These are phyloP conservation scores for Marasmius fiardii DNA, from an alignment of 1,284 basidiomycete species.

Conservation along the genomic window DNA sequence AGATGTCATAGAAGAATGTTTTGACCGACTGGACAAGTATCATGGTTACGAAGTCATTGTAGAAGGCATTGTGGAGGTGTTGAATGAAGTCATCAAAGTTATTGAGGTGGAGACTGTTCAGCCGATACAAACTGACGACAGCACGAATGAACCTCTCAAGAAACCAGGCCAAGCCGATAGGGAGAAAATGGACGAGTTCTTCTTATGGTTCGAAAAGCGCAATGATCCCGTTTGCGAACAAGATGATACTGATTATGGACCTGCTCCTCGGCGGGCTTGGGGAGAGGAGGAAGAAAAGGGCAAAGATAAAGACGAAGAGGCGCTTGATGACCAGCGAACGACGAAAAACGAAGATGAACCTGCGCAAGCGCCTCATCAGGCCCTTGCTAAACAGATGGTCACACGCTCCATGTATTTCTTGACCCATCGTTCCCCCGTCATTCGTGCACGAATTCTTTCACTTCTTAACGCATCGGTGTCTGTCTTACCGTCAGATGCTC, in stretches of 20 bases:
- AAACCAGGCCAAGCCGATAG: slow-evolving; percentile 16
- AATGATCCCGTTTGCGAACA: slow-evolving; percentile 32
- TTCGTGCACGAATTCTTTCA: slow-evolving; percentile 77
- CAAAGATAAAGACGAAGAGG: slow-evolving; percentile 23
- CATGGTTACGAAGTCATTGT: slow-evolving; percentile 87
- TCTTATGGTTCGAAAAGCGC: slow-evolving; percentile 62
- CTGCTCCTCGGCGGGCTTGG: slow-evolving; percentile 59
- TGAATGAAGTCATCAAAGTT: slow-evolving; percentile 73
- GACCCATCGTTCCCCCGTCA: slow-evolving; percentile 80
- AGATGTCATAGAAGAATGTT: slow-evolving; percentile 93
- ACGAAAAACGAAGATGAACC: slow-evolving; percentile 33
- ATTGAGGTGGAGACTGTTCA: slow-evolving; percentile 51
- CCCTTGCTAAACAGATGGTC: slow-evolving; percentile 80
- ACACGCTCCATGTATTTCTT: slow-evolving; percentile 85
- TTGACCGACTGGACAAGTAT: slow-evolving; percentile 89
- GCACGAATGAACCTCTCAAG: not conserved
- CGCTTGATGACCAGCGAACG: slow-evolving; percentile 20
- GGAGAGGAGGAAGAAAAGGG: slow-evolving; percentile 21
- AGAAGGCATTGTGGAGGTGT: slow-evolving; percentile 84
- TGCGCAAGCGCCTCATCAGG: slow-evolving; percentile 67
- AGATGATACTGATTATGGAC: slow-evolving; percentile 49
- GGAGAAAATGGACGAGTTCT: slow-evolving; percentile 45
- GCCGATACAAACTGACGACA: slow-evolving; percentile 14
- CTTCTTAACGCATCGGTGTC: slow-evolving; percentile 72
- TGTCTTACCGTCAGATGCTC: slow-evolving; percentile 70